Evolutionary conservation across 2,329 filamentous ascomycete genomes (phyloP), one percentile per base, ranked within the genome.

Genomic region (Bisporella sp.): DNA sequence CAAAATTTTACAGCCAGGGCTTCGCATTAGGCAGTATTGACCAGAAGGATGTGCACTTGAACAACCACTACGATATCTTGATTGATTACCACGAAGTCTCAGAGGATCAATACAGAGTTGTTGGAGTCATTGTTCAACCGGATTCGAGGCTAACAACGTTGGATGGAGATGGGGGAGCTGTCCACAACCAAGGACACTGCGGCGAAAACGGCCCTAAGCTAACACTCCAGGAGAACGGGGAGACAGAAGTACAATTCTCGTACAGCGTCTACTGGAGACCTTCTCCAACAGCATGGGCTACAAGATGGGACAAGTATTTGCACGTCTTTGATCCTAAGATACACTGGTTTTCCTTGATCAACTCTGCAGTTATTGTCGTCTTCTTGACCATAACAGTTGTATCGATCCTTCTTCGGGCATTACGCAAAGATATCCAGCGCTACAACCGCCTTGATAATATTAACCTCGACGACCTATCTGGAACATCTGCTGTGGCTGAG

Each of bases 261-360:
- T 99, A 99, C 72, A 89, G 87, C 58, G 89, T 97, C 11, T 87
- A 85, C 69, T 99, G 93, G 93, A 79, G 78, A 51, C 81, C 83
- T 58, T 96, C 90, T 1, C 65, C 77, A 1, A 97, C 91, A 1
- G 88, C 87, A 1, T 99, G 95, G 85, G 93, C 93, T 31, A 99
- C 93, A 9, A 82, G 93, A 57, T 99, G 93, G 93, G 93, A 99
- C 75, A 97, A 96, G 71, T 97, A 97, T 66, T 78, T 99, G 35
- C 92, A 97, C 64, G 92, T 99, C 31, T 95, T 91, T 65, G 91
- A 97, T 68, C 91, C 93, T 47, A 95, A 93, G 74, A 97, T 99
- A 61, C 93, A 99, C 69, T 99, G 93, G 93, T 96, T 97, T 73
- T 96, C 91, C 53, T 82, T 99, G 46, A 87, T 97, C 71, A 96